Conservation (phyloP, 2,329 filamentous ascomycete species). For the Colletotrichum neosansevieriae region DNA sequence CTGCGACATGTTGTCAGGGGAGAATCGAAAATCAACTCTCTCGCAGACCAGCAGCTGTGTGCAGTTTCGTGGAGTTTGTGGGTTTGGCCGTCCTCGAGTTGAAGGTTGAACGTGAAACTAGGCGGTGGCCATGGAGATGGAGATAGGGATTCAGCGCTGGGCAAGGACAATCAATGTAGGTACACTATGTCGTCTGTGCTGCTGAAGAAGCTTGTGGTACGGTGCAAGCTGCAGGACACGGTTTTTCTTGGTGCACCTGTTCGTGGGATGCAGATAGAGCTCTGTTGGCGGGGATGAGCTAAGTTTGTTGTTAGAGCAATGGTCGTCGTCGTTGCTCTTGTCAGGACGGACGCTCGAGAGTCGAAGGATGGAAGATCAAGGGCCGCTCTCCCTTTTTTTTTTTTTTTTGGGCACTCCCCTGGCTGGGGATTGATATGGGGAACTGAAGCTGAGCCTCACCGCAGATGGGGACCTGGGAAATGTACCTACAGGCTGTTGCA, state of each 20-base stretch:
- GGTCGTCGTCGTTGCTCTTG: constrained; percentile 9
- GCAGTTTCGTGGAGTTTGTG: constrained; percentile 12
- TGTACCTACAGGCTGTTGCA: constrained; percentile 19
- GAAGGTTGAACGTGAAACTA: constrained; percentile 28
- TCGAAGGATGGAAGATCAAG: constrained; percentile 25
- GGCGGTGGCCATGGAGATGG: constrained; percentile 40
- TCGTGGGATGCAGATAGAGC: constrained; percentile 22
- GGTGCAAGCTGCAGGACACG: constrained; percentile 8
- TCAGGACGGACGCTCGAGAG: constrained; percentile 21
- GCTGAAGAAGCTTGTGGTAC: constrained; percentile 26
- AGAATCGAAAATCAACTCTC: constrained; percentile 28
- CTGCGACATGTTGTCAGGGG: constrained; percentile 50
- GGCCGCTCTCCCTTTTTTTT: constrained; percentile 34
- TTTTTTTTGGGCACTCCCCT: not conserved
- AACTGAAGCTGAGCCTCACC: constrained; percentile 39
- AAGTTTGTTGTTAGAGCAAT: constrained; percentile 5
- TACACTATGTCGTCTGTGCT: constrained; percentile 35
- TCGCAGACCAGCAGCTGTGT: constrained; percentile 18
- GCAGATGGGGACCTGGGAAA: constrained; percentile 29
- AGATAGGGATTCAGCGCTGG: constrained; percentile 30
- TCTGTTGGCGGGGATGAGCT: constrained; percentile 13
- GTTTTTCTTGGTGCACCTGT: constrained; percentile 12
- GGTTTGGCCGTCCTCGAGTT: constrained; percentile 12
- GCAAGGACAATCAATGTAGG: constrained; percentile 17
- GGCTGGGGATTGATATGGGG: constrained; percentile 34